Percentiles rank a stretch among this genome's conserved stretches.
These are phyloP conservation scores for Avena sativa DNA, from an alignment of 176 grass and related monocot genomes.

Conservation along the genomic window DNA sequence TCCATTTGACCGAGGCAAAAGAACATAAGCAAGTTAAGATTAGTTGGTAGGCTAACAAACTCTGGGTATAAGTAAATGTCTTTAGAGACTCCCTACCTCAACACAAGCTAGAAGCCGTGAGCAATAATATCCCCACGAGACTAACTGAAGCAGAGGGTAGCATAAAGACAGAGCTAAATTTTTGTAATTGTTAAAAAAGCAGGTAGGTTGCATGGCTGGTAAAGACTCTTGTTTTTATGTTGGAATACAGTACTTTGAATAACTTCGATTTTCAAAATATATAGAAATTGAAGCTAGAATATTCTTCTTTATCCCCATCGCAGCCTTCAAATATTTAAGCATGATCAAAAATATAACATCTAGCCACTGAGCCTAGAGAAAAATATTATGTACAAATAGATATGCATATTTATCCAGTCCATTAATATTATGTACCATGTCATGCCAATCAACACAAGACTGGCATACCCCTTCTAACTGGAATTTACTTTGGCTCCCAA, in stretches of 20 bases:
- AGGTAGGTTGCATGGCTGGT: constrained; percentile 50
- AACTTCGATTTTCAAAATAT: background rate
- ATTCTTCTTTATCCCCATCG: background rate
- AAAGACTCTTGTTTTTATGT: constrained; percentile 55
- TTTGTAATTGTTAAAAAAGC: background rate
- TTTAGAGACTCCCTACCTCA: background rate
- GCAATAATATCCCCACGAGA: constrained; percentile 29
- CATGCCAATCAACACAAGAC: no score
- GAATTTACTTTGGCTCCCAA: no score
- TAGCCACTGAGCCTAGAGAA: background rate
- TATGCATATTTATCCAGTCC: no score
- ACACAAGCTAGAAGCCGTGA: constrained; percentile 44
- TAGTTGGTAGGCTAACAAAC: background rate
- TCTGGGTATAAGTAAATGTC: background rate
- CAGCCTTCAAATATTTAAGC: background rate
- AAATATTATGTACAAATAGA: no score
- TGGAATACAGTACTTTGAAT: constrained; percentile 72
- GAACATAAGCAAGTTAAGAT: background rate
- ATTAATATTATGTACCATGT: no score
- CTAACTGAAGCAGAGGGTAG: background rate
- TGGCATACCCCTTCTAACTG: no score
- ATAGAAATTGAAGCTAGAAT: background rate
- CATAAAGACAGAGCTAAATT: background rate
- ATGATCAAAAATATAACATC: background rate
- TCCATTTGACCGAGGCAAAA: no score